Conservation (phyloP, 1,284 basidiomycete species). For the Ganoderma meredithae region DNA sequence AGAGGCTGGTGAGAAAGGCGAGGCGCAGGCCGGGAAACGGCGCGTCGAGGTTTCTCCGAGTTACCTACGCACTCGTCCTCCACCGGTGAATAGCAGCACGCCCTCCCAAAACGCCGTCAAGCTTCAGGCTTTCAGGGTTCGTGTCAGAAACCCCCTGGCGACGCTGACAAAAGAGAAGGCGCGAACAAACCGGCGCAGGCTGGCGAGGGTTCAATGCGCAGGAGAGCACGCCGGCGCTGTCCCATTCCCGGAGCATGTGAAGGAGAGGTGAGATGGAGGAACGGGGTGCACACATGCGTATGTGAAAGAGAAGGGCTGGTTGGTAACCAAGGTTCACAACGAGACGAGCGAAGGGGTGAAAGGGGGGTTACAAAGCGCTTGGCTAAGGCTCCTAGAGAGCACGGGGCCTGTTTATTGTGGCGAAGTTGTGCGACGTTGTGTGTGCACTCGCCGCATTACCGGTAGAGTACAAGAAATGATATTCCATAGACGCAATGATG, state of each 20-base stretch:
- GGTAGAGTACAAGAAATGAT: neutral
- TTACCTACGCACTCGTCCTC: constrained; percentile 3
- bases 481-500: neutral
- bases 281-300: neutral
- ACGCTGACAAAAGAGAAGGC: constrained; percentile 1
- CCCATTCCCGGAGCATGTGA: constrained; percentile 1
- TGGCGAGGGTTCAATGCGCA: neutral
- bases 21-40: neutral
- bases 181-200: neutral
- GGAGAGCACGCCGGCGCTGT: neutral
- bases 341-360: neutral
- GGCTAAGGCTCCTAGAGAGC: neutral
- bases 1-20: neutral
- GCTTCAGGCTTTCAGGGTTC: constrained; percentile 9
- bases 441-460: neutral
- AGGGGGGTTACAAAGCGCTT: neutral
- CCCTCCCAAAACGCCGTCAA: constrained; percentile 1
- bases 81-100: constrained; percentile 4
- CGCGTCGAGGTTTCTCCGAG: constrained; percentile 5
- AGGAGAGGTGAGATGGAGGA: neutral
- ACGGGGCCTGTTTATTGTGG: neutral
- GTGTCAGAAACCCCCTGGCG: neutral
- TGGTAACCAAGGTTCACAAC: constrained; percentile 3
- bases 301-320: neutral
- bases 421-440: neutral